phyloP scores from a whole-genome alignment of 345 rosid species.

The Toxicodendron radicans region DNA sequence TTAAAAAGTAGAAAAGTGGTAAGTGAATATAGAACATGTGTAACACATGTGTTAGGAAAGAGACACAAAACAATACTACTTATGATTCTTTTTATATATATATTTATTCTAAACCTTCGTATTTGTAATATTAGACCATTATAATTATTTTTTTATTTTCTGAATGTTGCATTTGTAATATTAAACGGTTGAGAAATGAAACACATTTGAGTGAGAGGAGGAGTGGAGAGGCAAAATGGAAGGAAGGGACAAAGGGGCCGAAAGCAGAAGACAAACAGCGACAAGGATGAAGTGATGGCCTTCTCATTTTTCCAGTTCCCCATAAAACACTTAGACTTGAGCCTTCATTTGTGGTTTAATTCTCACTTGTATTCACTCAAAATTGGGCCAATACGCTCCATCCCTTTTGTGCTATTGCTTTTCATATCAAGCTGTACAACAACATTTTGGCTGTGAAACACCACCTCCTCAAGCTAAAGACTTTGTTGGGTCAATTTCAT shows the following conservation, averaged over 20 bases:
- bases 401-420: not conserved
- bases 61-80: no score
- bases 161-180: not conserved
- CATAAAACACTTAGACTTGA: not conserved
- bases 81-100: no score
- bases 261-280: slow-evolving; percentile 38
- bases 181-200: no score
- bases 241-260: slow-evolving; percentile 33
- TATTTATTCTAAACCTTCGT: no score
- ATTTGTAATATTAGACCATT: no score
- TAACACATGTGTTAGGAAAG: no score
- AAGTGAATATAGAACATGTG: no score
- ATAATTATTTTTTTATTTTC: not conserved
- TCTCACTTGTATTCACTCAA: not conserved
- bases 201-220: not conserved
- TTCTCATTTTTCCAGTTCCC: slow-evolving; percentile 23
- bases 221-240: not conserved
- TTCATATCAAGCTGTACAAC: not conserved
- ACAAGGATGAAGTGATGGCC: slow-evolving; percentile 29
- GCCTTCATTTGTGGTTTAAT: not conserved
- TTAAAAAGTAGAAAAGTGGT: no score
- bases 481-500: no score
- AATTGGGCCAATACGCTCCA: slow-evolving; percentile 13
- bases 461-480: no score
- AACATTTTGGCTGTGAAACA: no score